phyloP scores from a whole-genome alignment of 2,329 filamentous ascomycete species.

The Lecanicillium sp. region DNA sequence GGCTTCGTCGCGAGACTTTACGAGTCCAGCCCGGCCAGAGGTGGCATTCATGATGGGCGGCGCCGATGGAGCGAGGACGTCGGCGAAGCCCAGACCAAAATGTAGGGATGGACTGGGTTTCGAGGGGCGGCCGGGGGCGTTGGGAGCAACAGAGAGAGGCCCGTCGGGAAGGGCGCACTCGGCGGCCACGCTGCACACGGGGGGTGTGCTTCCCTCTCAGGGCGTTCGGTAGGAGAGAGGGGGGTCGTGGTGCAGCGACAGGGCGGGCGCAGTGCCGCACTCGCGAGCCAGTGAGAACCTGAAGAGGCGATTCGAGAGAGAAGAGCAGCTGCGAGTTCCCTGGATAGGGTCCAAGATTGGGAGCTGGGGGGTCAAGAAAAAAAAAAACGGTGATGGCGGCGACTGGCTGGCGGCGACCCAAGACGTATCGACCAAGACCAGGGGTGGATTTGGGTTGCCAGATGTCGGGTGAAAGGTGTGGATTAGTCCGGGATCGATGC shows the following conservation, averaged over 20 bases:
- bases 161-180: no score
- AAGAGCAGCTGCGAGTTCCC: no score
- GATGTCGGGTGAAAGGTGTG: conserved; percentile 7
- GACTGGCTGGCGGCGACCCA: conserved; percentile 10
- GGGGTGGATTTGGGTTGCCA: conserved; percentile 11
- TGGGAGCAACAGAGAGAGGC: no score
- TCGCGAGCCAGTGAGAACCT: no score
- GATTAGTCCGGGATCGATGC: conserved; percentile 3
- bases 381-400: conserved; percentile 5
- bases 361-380: neutral
- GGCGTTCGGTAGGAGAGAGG: no score
- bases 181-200: no score
- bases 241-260: no score
- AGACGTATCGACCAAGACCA: conserved; percentile 10
- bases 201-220: no score
- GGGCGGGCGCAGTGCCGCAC: no score
- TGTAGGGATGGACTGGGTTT: conserved; percentile 3
- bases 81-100: conserved; percentile 5
- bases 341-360: no score
- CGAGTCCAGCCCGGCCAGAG: conserved; percentile 51
- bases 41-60: conserved; percentile 32
- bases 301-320: no score
- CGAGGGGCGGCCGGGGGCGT: conserved; percentile 11
- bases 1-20: conserved; percentile 47
- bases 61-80: conserved; percentile 7